Base-by-base conservation (phyloP, 2,329 filamentous ascomycete genomes). In the Sclerotinia minor region DNA sequence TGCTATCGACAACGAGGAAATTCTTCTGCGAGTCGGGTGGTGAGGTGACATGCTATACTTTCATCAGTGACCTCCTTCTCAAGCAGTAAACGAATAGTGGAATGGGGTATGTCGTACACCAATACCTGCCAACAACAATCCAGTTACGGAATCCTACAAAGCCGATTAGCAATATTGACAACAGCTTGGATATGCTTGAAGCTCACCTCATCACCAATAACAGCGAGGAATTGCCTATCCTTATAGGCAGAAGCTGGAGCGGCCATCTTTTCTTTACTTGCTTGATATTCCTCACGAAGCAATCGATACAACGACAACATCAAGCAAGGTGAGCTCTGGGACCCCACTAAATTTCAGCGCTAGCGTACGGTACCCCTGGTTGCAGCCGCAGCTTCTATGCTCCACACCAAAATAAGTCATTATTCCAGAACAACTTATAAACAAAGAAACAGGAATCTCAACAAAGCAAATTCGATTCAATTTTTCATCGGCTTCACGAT, bases 211-310 rank as follows among this genome's bases (percentile, higher is more conserved):
- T 99, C 95, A 64, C 95, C 95, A 78, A 99, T 99, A 60, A 99
- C 94, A 72, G 95, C 95, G 69, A 99, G 87, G 78, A 99, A 97
- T 81, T 99, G 91, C 76, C 95, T 87, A 81, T 98, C 93, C 82
- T 93, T 89, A 79, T 84, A 89, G 73, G 84, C 81, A 70, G 87
- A 83, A 60, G 81, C 78, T 68, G 85, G 81, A 73, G 86, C 82
- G 75, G 87, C 84, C 87, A 90, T 90, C 63, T 53, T 61, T 11
- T 65, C 24, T 57, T 38, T 44, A 24, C 21, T 64, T 65, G 29
- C 26, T 58, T 57, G 60, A 55, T 64, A 66, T 69, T 58, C 71
- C 60, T 54, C 59, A 41, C 24, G 24, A 66, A 66, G 32, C 45
- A 61, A 63, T 67, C 32, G 49, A 66, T 41, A 50, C 32, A 29